Base-by-base conservation (phyloP, 2,329 filamentous ascomycete species). In the Clonostachys rosea region DNA sequence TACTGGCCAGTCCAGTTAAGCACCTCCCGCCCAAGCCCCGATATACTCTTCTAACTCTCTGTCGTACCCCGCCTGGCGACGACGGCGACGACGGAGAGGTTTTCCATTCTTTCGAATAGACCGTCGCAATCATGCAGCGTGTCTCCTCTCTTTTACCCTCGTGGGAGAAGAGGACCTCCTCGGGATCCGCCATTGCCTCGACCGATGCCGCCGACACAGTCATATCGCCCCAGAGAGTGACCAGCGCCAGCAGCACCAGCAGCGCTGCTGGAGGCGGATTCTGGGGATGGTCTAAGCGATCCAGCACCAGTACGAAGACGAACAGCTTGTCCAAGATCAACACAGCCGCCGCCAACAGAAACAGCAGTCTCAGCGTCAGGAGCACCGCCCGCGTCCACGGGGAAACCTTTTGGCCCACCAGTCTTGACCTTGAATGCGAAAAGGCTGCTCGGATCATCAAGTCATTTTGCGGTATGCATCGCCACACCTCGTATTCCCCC, bases 401-500 rank as follows among this genome's bases (percentile, higher is more conserved):
- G 33, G 89, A 95, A 63, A 84, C 87, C 20, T 92, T 92, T 59
- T 94, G 88, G 88, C 90, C 90, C 4, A 86, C 87, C 34, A 87
- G 85, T 2, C 74, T 96, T 45, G 91, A 96, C 63, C 86, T 87
- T 56, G 91, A 96, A 73, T 88, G 87, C 66, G 89, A 96, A 68
- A 96, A 96, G 70, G 89, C 91, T 42, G 90, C 91, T 49, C 79
- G 90, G 48, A 96, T 96, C 51, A 68, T 96, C 45, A 87, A 90
- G 63, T 92, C 88, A 34, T 96, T 96, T 68, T 95, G 90, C 74
- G 89, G 86, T 89, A 76, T 47, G 63, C 42, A 30, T 30, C 24
- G 24, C 24, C 24, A 30, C 24, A 30, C 24, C 24, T 30, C 24
- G 24, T 30, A n/a, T 9, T 39, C 14, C 36, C 17, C 36, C 36